Evolutionary conservation across 2,329 filamentous ascomycete species (phyloP), one percentile per base, ranked within the genome.

Genomic region (Trichoderma koningiopsis): DNA sequence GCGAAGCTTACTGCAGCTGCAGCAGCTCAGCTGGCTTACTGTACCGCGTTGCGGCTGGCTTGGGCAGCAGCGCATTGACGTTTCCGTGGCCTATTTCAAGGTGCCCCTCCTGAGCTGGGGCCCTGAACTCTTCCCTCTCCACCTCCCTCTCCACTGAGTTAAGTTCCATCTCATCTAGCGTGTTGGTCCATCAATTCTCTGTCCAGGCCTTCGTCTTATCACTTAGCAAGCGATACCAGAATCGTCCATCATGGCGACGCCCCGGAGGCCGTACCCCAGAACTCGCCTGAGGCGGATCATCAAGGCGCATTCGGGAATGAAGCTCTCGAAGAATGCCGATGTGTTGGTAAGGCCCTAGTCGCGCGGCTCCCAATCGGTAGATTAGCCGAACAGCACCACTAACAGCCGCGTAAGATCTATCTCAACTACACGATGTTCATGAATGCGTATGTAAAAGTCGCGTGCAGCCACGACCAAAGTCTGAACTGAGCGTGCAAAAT

Each of bases 221-320:
- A 59, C 35, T 27, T 22, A 4, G 33, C 27, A 60, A 52, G 29
- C 24, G 43, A 40, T 37, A 64, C 33, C 31, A 43, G 24, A 31
- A 24, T 47, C 24, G 5, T 29, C 65, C 65, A 71, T 69, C 49
- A 81, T 81, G 79, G 78, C 77, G 4, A 74, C 79, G 14, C 84
- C 88, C 27, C 89, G 91, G 76, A 95, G 93, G 74, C 84, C 92
- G 16, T 97, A 97, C 76, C 94, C 94, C 13, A 90, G 94, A 72
- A 89, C 88, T 22, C 96, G 92, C 0, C 85, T 97, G 74, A 96
- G 94, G 80, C 94, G 94, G 80, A 95, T 96, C 70, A 86, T 96
- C 76, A 97, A 97, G 81, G 93, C 93, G 22, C 93, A 97, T 79
- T 91, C 93, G 10, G 91, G 92, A 72, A 89, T 90, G 77, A 91